Conservation (phyloP, 1,139 yeast genomes). For the Ogataea hybrid region DNA sequence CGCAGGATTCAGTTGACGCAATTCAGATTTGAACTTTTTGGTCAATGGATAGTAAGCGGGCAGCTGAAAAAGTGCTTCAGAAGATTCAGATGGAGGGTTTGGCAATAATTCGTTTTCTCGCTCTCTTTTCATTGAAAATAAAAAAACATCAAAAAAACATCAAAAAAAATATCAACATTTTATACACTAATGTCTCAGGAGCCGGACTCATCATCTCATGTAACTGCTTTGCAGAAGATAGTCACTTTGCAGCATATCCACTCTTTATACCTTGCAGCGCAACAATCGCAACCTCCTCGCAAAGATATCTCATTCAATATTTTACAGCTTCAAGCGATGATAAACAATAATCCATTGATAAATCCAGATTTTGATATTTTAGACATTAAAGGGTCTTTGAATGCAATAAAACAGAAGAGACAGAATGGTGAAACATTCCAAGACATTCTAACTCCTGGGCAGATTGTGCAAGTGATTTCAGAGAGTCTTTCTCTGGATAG, state of each 20-base stretch:
- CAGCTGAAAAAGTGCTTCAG: slow-evolving; percentile 9
- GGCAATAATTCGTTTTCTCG: background rate
- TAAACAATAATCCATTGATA: slow-evolving; percentile 34
- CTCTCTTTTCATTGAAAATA: slow-evolving; percentile 6
- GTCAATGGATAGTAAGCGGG: slow-evolving; percentile 26
- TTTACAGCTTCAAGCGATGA: slow-evolving; percentile 32
- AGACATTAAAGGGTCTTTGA: slow-evolving; percentile 27
- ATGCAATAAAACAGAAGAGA: slow-evolving; percentile 20
- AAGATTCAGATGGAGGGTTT: background rate
- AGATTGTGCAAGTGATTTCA: slow-evolving; percentile 34
- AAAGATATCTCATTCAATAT: slow-evolving; percentile 33
- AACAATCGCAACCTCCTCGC: slow-evolving; percentile 29
- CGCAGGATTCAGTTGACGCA: slow-evolving; percentile 13
- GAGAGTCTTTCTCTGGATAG: slow-evolving; percentile 32
- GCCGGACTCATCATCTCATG: slow-evolving; percentile 27
- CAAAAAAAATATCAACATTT: no score
- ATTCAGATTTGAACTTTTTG: slow-evolving; percentile 8
- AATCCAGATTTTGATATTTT: slow-evolving; percentile 33
- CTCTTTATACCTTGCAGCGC: slow-evolving; percentile 32
- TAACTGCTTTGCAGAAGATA: slow-evolving; percentile 33
- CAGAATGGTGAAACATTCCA: slow-evolving; percentile 17
- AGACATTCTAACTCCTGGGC: slow-evolving; percentile 28
- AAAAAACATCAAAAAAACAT: background rate
- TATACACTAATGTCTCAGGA: slow-evolving; percentile 25
- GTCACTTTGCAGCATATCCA: slow-evolving; percentile 35